Evolutionary conservation across 306 rosid species (phyloP), one percentile per base, ranked within the genome.

Genomic region (Prunus mume): DNA sequence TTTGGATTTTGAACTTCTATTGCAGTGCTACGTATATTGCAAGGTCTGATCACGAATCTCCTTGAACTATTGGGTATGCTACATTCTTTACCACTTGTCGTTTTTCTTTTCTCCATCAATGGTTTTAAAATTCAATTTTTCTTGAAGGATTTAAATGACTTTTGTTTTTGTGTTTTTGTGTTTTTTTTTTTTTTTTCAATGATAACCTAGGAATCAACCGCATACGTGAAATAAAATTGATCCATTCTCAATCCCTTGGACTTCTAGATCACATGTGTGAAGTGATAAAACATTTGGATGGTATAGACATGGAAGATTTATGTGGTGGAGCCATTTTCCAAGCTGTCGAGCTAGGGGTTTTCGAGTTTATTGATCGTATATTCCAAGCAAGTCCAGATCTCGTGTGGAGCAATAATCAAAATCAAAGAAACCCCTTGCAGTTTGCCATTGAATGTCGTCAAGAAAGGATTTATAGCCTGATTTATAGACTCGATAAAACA

Each of bases 381-480:
- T 2, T 28, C 64, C 22, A 45, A 38, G 49, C 22, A 10, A 43
- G 47, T 69, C 11, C 1, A 6, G 19, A 54, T 3, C 24, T 51
- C 11, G 28, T 10, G 4, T 7, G 27, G 32, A 24, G 18, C 17
- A 32, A 6, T 1, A n/a, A 27, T 2, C 2, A 6, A 11, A 14
- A 3, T 6, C 0, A 0, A 1, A 30, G 43, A 2, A 49, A 24
- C 28, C 14, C 54, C 12, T 57, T 68, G 3, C 52, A 12, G 34
- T 6, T 3, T 43, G 84, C 73, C 2, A 45, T 32, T 32, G 6
- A 32, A 32, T 32, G 34, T 32, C 34, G 34, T 32, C 34, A 32
- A 32, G 34, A 32, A 32, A 9, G n/a, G 5, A 49, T 81, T 46
- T 81, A 75, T 18, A 64, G 11, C 41, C 77, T 63, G 12, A 52